Evolutionary conservation across 345 rosid species (phyloP), one percentile per base, ranked within the genome.

Genomic region (Gossypium bickii): DNA sequence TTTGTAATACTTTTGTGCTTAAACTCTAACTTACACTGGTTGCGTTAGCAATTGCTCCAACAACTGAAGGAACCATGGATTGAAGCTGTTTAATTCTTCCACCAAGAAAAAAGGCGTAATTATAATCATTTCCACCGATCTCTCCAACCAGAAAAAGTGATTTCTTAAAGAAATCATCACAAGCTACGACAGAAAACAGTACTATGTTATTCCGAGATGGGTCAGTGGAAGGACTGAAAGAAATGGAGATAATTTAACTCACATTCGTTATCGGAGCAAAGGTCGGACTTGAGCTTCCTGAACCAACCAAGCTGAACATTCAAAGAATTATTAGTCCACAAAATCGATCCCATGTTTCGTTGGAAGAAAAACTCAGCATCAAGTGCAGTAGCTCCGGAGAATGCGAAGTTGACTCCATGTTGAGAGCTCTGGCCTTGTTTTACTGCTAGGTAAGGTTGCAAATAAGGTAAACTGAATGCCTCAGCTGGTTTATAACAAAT

Each of bases 91-190:
- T 64, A 59, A 78, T 68, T 76, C 71, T 80, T 79, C 81, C 87
- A 29, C 88, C 89, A 3, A 60, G 53, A 68, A 88, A 79, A 69
- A 78, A 82, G 4, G 86, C 75, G 60, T 83, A 87, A 70, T 85
- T 91, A 78, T 87, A 91, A 74, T 91, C 97, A 66, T 89, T 91
- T 41, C 93, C 97, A 38, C 93, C 97, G 0, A 91, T 89, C 78
- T 91, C 93, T 18, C 93, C 93, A 17, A 91, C 87, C 60, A 88
- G 24, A 77, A 91, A 86, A 18, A 91, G 77, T 7, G 97, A 85
- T 76, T 84, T 91, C 71, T 71, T 86, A 63, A 89, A 82, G 77
- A 85, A 85, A 5, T 25, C 49, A 10, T 81, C 71, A 49, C 96
- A 90, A 18, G 83, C 93, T 90, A 78, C 9, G 29, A 44, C 58